A percentile compares a stretch with the other conserved stretches of the same genome.
phyloP scores from a whole-genome alignment of 768 basidiomycete genomes.

The Hypholoma fasciculare region DNA sequence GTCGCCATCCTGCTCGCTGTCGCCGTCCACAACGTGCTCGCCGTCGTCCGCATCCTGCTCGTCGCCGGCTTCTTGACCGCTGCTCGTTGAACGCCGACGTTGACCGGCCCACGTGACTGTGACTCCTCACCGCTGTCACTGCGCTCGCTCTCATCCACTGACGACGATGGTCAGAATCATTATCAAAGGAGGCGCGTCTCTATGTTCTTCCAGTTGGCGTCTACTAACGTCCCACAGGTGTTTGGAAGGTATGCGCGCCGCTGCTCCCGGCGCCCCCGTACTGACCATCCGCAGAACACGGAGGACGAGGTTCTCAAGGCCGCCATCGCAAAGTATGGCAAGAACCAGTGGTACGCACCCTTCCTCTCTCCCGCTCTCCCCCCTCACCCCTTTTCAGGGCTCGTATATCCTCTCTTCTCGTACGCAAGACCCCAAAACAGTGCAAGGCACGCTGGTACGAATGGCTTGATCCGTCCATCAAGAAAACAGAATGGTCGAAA shows the following conservation, averaged over 20 bases:
- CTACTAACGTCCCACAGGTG: slow-evolving; percentile 43
- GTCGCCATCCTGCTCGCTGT: slow-evolving; percentile 8
- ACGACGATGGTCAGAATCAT: slow-evolving; percentile 80
- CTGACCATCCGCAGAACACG: slow-evolving; percentile 62
- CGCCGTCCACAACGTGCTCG: slow-evolving; percentile 10
- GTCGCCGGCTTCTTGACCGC: slow-evolving; percentile 6
- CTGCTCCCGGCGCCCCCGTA: slow-evolving; percentile 7
- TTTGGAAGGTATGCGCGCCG: slow-evolving; percentile 68
- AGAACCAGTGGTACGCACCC: slow-evolving; percentile 80
- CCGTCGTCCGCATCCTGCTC: neutral
- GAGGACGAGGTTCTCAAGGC: slow-evolving; percentile 99
- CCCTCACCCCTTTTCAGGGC: slow-evolving; percentile 56
- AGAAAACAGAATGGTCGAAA: slow-evolving; percentile 99
- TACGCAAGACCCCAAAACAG: slow-evolving; percentile 98
- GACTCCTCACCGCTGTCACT: neutral
- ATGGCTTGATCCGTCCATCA: slow-evolving; percentile 99
- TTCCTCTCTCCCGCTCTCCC: neutral
- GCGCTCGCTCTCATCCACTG: slow-evolving; percentile 1
- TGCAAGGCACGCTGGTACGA: slow-evolving; percentile 99
- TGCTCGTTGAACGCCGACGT: slow-evolving; percentile 5
- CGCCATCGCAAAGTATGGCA: slow-evolving; percentile 96
- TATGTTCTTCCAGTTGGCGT: neutral
- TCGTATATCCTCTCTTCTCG: slow-evolving; percentile 95
- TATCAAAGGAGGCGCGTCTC: slow-evolving; percentile 78
- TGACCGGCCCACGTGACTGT: slow-evolving; percentile 5